phyloP scores from a whole-genome alignment of 1,284 basidiomycete genomes.

The Rhodotorula glutinis region DNA sequence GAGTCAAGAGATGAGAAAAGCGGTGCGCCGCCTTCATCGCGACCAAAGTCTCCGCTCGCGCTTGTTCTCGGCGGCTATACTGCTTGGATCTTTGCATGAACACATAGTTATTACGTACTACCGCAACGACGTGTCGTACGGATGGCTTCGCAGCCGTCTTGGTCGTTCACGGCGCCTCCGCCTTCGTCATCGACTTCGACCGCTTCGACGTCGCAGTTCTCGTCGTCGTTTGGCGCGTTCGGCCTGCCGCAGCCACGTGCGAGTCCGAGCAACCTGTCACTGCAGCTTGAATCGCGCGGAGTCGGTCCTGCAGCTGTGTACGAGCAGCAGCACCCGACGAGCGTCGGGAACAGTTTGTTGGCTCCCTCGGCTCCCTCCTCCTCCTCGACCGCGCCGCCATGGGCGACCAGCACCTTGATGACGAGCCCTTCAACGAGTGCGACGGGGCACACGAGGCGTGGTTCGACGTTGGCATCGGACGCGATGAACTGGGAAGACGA shows the following conservation, averaged over 20 bases:
- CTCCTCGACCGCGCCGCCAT: too few species aligned
- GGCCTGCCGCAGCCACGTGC: slow-evolving; percentile 9
- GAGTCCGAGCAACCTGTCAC: slow-evolving; percentile 11
- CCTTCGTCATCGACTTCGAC: background rate
- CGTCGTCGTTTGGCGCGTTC: slow-evolving; percentile 19
- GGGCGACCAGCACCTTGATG: background rate
- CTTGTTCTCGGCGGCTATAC: background rate
- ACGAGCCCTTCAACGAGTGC: background rate
- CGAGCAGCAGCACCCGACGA: background rate
- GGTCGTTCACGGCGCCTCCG: slow-evolving; percentile 1
- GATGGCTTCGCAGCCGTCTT: background rate
- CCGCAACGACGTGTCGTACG: background rate
- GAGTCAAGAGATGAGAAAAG: too few species aligned
- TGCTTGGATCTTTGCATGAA: background rate
- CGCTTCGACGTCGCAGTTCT: slow-evolving; percentile 1
- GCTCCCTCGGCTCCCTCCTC: background rate
- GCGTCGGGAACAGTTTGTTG: background rate
- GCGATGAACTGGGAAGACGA: slow-evolving; percentile 15
- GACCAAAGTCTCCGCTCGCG: background rate
- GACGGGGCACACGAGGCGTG: background rate
- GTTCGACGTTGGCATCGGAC: slow-evolving; percentile 4
- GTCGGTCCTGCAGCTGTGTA: background rate
- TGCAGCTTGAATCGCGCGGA: slow-evolving; percentile 18
- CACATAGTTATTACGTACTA: background rate
- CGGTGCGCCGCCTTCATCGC: too few species aligned